A percentile compares a stretch with the other conserved stretches of the same genome.
These are phyloP conservation scores for Xylariaceae sp. DNA, from an alignment of 2,329 filamentous ascomycete species.

Conservation along the genomic window DNA sequence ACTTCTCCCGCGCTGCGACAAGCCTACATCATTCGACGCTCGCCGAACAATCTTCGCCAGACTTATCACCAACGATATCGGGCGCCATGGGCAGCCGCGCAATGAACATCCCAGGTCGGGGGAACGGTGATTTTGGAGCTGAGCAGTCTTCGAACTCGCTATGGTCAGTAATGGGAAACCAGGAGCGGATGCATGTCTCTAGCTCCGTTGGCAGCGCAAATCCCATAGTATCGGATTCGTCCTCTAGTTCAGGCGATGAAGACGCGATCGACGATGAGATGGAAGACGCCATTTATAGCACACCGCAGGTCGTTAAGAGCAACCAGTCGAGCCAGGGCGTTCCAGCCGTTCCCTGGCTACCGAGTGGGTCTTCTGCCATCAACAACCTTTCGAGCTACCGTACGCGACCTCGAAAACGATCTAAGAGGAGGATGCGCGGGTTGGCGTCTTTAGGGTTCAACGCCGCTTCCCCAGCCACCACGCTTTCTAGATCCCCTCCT, in stretches of 20 bases:
- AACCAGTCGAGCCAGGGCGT: constrained; percentile 40
- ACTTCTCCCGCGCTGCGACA: constrained; percentile 90
- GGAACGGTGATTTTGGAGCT: constrained; percentile 45
- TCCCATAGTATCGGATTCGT: constrained; percentile 71
- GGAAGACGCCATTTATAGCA: constrained; percentile 77
- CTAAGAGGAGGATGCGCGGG: constrained; percentile 49
- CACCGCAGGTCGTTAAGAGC: constrained; percentile 69
- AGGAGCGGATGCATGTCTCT: constrained; percentile 68
- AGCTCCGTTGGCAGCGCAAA: constrained; percentile 79
- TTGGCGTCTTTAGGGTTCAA: constrained; percentile 50
- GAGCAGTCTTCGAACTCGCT: constrained; percentile 67
- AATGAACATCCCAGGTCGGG: constrained; percentile 58
- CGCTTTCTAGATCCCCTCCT: constrained; percentile 71
- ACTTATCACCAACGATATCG: constrained; percentile 77
- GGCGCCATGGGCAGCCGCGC: constrained; percentile 49
- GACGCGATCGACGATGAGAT: constrained; percentile 69
- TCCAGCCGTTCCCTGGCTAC: constrained; percentile 56
- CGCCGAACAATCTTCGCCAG: constrained; percentile 80
- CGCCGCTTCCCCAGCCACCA: constrained; percentile 33
- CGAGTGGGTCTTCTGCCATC: constrained; percentile 64
- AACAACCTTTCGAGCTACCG: constrained; percentile 80
- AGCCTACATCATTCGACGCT: constrained; percentile 94
- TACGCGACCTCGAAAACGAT: constrained; percentile 66
- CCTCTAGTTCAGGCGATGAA: constrained; percentile 68
- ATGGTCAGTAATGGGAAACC: constrained; percentile 67